Base-by-base conservation (phyloP, 2,329 filamentous ascomycete species). In the Pseudogymnoascus sp. region DNA sequence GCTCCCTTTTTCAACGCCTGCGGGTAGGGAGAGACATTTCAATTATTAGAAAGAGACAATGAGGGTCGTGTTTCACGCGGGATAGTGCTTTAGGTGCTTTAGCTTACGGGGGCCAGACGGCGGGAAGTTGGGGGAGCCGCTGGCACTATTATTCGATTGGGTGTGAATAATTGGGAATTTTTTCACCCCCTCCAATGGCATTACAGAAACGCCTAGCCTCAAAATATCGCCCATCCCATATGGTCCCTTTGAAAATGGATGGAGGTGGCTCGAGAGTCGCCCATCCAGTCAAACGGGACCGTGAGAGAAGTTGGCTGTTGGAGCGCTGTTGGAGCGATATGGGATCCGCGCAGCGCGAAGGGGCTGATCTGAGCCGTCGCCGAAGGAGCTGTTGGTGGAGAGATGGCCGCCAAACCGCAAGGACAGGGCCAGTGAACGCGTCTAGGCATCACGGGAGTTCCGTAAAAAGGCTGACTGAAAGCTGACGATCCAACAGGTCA, bases 401-500 rank as follows among this genome's bases (percentile, higher is more conserved):
- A 56, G 29, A 56, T 10, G 26, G 50, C 29, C 50, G 29, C 50
- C 26, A 56, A 33, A 56, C 8, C 29, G 29, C 50, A 56, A 5
- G 50, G 50, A 19, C 26, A 19, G 29, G 47, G 50, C 50, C 29
- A 33, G 50, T 56, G 50, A 56, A 56, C 50, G 50, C 50, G 50
- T 56, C 50, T 56, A 56, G 50, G 29, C 50, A 56, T 56, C 50
- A 56, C 50, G 50, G 50, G 50, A 56, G 50, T 56, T 56, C 50
- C 50, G 50, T 56, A 33, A 56, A 56, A 33, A 33, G 16, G 50
- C 50, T 56, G 50, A 56, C 50, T 56, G 50, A 56, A 56, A 35
- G 50, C 50, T 56, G 50, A 56, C 14, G 29, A 35, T 56, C 50
- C 50, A 56, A 56, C 29, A 33, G 50, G 50, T 33, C 50, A 56